Evolutionary conservation across 2,329 filamentous ascomycete genomes (phyloP).

Genomic region (Pestalotiopsis sp.): DNA sequence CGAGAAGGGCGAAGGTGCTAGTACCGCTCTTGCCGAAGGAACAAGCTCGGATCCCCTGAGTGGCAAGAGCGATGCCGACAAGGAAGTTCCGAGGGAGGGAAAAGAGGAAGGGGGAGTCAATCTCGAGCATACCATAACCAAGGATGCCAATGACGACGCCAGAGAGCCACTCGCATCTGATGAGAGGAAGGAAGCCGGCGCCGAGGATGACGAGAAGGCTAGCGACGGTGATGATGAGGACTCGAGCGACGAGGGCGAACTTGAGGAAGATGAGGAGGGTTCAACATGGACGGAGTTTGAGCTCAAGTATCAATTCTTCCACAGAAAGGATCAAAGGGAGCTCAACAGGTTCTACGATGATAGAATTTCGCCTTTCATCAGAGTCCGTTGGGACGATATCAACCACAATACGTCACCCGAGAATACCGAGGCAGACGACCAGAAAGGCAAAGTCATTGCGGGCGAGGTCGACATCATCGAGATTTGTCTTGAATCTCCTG

Average conservation of each 20-base stretch:
- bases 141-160: neutral
- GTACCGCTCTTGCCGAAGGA: neutral
- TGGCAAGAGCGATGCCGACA: neutral
- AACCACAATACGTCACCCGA: too few species aligned
- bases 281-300: neutral
- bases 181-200: neutral
- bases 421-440: neutral
- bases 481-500: neutral
- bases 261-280: neutral
- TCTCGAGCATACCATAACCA: neutral
- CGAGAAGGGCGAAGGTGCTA: neutral
- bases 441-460: neutral
- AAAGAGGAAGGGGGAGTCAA: neutral
- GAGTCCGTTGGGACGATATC: constrained; percentile 1
- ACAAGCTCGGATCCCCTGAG: neutral
- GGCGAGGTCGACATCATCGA: neutral
- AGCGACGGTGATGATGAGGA: neutral
- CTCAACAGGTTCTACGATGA: neutral
- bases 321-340: neutral
- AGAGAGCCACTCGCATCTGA: neutral
- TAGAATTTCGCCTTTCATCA: neutral
- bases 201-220: neutral
- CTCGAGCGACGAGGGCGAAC: neutral
- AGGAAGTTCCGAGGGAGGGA: neutral
- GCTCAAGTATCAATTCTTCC: neutral